Base-by-base conservation (phyloP, 495 filamentous ascomycete species). In the Hypoxylon perforatum region DNA sequence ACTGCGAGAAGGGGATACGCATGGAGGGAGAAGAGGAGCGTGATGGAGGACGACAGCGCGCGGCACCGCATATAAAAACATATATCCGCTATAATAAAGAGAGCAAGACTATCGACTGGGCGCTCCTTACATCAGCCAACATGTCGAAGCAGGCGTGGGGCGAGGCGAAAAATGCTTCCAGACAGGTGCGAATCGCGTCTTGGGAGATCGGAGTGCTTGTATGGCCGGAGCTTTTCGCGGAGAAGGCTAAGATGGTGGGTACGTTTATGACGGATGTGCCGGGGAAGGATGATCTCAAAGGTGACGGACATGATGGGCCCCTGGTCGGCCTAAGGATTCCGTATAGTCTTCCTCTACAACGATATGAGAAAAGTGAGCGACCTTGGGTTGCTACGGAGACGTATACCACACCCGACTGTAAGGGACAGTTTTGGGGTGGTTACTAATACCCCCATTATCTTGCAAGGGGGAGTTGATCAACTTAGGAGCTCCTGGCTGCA, bases 61-160 rank as follows among this genome's bases (percentile, higher is more conserved):
- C 93, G 3, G 93, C 93, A 3, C 93, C 93, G 0, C 93, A 97
- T 71, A 91, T 96, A 65, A 97, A 97, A 74, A 96, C 93, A 0
- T 97, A 95, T 61, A 87, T 94, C 46, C 87, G 92, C 4, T 96
- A 89, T 70, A 71, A 80, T 9, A n/a, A n/a, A n/a, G 77, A 86
- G 53, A 46, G 72, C 6, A 69, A 61, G 1, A 78, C 81, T 62
- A 91, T 96, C 36, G 91, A 94, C 68, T 97, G 93, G 93, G 92
- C 92, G 17, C 84, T 97, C 67, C 71, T 95, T 6, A 93, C 92
- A 1, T 92, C 91, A 8, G 92, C 93, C 12, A 97, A 97, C 67
- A 76, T 97, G 3, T 94, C 91, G 0, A 96, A 87, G 56, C 93
- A 97, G 72, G 93, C 93, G 0, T 97, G 93, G 93, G 93, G 93